Conservation (phyloP, 164 flowering plant genomes). For the Pachysandra terminalis region DNA sequence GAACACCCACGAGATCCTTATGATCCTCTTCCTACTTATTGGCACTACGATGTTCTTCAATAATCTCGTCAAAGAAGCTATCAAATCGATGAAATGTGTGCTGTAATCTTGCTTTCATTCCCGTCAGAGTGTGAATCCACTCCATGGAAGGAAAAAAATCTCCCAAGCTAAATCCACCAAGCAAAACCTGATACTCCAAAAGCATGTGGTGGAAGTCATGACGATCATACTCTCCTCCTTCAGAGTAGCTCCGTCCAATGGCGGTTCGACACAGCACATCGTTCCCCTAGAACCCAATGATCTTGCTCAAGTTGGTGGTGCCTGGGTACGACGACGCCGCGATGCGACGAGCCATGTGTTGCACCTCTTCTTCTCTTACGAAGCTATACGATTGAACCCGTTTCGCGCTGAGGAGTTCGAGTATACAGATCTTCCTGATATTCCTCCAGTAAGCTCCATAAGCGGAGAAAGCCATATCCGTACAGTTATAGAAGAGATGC, state of each 20-base stretch:
- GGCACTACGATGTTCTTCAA: conserved; percentile 37
- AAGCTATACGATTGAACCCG: conserved; percentile 38
- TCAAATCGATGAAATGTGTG: conserved; percentile 34
- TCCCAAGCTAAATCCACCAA: conserved; percentile 52
- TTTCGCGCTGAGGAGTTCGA: conserved; percentile 44
- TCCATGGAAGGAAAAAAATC: conserved; percentile 65
- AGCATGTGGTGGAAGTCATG: conserved; percentile 47
- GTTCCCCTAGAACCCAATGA: conserved; percentile 33
- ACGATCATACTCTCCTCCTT: conserved; percentile 42
- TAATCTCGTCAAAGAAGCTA: conserved; percentile 35
- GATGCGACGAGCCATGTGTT: conserved; percentile 29
- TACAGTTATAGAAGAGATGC: conserved; percentile 38
- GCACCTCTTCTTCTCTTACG: conserved; percentile 55
- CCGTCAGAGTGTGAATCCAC: conserved; percentile 40
- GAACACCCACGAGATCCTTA: conserved; percentile 51
- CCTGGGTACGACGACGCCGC: conserved; percentile 21
- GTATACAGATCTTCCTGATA: conserved; percentile 38
- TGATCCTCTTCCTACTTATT: conserved; percentile 16
- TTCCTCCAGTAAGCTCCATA: conserved; percentile 63
- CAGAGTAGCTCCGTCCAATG: conserved; percentile 40
- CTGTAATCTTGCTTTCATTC: conserved; percentile 33
- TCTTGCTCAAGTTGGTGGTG: conserved; percentile 27
- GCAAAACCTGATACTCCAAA: conserved; percentile 41
- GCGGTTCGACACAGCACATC: conserved; percentile 43
- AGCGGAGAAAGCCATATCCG: conserved; percentile 42